These are phyloP conservation scores for Scutellaria baicalensis DNA, from an alignment of 257 asterid species.

Conservation along the genomic window DNA sequence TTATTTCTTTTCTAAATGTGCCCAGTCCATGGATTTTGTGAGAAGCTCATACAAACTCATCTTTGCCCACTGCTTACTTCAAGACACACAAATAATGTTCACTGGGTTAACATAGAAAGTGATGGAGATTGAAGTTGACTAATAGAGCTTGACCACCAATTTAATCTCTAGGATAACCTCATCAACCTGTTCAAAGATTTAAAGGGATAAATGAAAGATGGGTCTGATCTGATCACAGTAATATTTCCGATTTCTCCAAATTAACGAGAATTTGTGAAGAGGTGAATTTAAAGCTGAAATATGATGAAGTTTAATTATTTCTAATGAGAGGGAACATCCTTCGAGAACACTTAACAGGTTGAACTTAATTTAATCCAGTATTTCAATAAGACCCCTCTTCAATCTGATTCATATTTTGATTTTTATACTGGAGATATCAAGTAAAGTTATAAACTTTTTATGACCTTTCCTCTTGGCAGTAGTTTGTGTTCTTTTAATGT, in stretches of 20 bases:
- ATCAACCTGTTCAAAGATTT: too few relatives aligned
- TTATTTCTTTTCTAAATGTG: neutral
- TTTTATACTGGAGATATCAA: neutral
- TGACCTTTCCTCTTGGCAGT: neutral
- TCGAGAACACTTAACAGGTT: neutral
- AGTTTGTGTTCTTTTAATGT: neutral
- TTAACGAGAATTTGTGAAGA: neutral
- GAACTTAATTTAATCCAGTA: neutral
- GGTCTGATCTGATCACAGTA: neutral
- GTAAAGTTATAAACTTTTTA: neutral
- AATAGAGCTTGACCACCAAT: too few relatives aligned
- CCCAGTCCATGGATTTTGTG: neutral
- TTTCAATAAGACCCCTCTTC: neutral
- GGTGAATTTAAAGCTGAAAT: neutral
- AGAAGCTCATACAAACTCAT: too few relatives aligned
- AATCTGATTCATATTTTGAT: neutral
- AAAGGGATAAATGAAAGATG: neutral
- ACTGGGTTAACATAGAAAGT: too few relatives aligned
- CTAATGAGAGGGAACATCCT: neutral
- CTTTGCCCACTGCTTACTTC: too few relatives aligned
- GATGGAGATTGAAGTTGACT: too few relatives aligned
- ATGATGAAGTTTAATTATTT: neutral
- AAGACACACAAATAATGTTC: too few relatives aligned
- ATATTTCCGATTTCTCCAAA: neutral
- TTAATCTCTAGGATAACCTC: too few relatives aligned